phyloP scores from a whole-genome alignment of 257 asterid species.

The Capsicum baccatum region DNA sequence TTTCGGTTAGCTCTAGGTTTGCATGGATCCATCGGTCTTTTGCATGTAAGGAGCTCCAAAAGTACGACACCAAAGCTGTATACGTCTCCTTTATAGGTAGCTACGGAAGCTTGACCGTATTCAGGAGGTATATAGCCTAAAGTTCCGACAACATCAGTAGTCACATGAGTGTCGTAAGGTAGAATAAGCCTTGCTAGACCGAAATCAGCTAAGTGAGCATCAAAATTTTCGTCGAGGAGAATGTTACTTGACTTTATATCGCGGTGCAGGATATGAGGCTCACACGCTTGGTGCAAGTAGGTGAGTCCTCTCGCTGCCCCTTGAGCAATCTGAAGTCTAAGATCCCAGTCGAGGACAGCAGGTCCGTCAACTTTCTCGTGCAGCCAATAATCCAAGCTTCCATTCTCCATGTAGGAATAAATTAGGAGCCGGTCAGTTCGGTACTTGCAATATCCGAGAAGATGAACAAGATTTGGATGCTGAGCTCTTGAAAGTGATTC shows the following conservation, averaged over 20 bases:
- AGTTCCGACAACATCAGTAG: slow-evolving; percentile 87
- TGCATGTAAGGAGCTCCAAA: slow-evolving; percentile 86
- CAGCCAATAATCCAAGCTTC: slow-evolving; percentile 86
- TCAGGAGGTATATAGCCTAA: slow-evolving; percentile 96
- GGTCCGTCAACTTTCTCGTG: slow-evolving; percentile 74
- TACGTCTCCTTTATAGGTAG: slow-evolving; percentile 81
- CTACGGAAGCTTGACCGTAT: slow-evolving; percentile 76
- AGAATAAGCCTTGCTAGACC: slow-evolving; percentile 83
- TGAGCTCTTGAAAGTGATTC: slow-evolving; percentile 77
- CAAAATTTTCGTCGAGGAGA: slow-evolving; percentile 64
- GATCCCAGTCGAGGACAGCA: slow-evolving; percentile 65
- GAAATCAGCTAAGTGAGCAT: slow-evolving; percentile 82
- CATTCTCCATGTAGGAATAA: slow-evolving; percentile 86
- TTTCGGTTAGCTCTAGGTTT: slow-evolving; percentile 66
- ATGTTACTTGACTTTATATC: slow-evolving; percentile 87
- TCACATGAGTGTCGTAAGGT: slow-evolving; percentile 80
- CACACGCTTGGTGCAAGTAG: slow-evolving; percentile 75
- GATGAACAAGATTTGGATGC: slow-evolving; percentile 77
- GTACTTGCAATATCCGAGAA: slow-evolving; percentile 76
- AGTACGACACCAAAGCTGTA: slow-evolving; percentile 93
- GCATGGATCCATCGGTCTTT: slow-evolving; percentile 87
- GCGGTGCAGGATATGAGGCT: slow-evolving; percentile 78
- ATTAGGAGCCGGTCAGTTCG: slow-evolving; percentile 68
- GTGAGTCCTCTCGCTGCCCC: slow-evolving; percentile 83
- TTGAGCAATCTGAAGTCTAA: slow-evolving; percentile 62